Evolutionary conservation across 257 asterid genomes (phyloP).

Genomic region (Orobanche coerulescens): DNA sequence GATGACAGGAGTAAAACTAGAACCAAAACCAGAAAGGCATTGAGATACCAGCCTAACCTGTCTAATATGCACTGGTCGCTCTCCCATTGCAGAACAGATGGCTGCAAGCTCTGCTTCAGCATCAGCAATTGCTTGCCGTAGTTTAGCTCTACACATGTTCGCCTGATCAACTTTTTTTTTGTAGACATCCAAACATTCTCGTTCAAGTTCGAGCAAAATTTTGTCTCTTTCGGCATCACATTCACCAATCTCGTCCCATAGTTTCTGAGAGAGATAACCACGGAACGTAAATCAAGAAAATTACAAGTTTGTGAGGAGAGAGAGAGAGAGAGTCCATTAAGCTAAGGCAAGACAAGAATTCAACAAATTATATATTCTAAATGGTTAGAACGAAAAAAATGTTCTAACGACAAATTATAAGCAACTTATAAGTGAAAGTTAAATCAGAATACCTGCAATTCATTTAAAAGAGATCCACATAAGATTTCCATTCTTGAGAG

Average conservation of each 20-base stretch:
- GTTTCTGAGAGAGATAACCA: slow-evolving; percentile 36
- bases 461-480: slow-evolving; percentile 63
- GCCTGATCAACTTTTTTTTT: slow-evolving; percentile 84
- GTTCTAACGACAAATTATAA: too few relatives aligned
- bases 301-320: neutral
- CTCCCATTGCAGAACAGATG: slow-evolving; percentile 85
- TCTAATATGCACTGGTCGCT: slow-evolving; percentile 64
- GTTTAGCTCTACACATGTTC: slow-evolving; percentile 67
- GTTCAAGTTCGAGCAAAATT: slow-evolving; percentile 67
- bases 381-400: neutral
- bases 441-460: slow-evolving; percentile 52
- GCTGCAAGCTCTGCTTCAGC: slow-evolving; percentile 92
- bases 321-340: neutral
- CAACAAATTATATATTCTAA: too few relatives aligned
- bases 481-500: slow-evolving; percentile 51
- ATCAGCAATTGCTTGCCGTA: slow-evolving; percentile 83
- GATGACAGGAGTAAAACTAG: too few relatives aligned
- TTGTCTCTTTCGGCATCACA: slow-evolving; percentile 60
- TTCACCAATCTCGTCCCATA: slow-evolving; percentile 98
- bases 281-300: neutral
- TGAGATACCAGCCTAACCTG: neutral
- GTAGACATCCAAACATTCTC: slow-evolving; percentile 75
- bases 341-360: neutral
- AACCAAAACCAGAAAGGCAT: too few relatives aligned
- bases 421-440: neutral